A percentile compares a stretch with the other conserved stretches of the same genome.
Conservation (phyloP, 768 basidiomycete genomes). For the Agrocybe pediades region DNA sequence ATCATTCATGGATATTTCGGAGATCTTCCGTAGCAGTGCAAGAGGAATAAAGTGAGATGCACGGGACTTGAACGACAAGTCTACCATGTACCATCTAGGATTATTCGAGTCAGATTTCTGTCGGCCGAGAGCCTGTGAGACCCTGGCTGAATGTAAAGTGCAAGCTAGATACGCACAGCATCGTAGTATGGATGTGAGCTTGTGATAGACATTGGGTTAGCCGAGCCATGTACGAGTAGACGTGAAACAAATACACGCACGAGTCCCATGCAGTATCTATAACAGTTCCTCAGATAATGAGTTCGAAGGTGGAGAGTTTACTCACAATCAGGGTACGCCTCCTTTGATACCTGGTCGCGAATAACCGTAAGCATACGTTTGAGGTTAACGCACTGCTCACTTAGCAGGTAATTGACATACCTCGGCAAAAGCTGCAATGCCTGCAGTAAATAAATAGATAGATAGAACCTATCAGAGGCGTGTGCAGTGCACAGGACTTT, state of each 20-base stretch:
- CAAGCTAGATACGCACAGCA: slow-evolving; percentile 41
- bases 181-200: slow-evolving; percentile 83
- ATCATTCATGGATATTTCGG: slow-evolving; percentile 34
- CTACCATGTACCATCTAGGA: slow-evolving; percentile 95
- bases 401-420: slow-evolving; percentile 34
- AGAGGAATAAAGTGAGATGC: slow-evolving; percentile 78
- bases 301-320: not conserved
- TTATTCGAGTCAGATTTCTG: slow-evolving; percentile 78
- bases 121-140: not conserved
- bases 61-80: slow-evolving; percentile 66
- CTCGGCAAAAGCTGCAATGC: slow-evolving; percentile 82
- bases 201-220: not conserved
- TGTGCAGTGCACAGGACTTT: not conserved
- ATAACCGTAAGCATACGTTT: slow-evolving; percentile 1
- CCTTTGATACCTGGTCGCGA: slow-evolving; percentile 63
- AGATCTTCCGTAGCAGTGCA: slow-evolving; percentile 68
- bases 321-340: slow-evolving; percentile 91
- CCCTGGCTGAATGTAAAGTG: not conserved
- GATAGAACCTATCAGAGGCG: slow-evolving; percentile 10
- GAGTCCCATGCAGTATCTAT: slow-evolving; percentile 90
- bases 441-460: slow-evolving; percentile 32
- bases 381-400: slow-evolving; percentile 3
- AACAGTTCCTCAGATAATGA: slow-evolving; percentile 1
- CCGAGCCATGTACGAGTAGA: not conserved
- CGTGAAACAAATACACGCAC: slow-evolving; percentile 42